Evolutionary conservation across 306 rosid species (phyloP).

Genomic region (Acacia confusa): DNA sequence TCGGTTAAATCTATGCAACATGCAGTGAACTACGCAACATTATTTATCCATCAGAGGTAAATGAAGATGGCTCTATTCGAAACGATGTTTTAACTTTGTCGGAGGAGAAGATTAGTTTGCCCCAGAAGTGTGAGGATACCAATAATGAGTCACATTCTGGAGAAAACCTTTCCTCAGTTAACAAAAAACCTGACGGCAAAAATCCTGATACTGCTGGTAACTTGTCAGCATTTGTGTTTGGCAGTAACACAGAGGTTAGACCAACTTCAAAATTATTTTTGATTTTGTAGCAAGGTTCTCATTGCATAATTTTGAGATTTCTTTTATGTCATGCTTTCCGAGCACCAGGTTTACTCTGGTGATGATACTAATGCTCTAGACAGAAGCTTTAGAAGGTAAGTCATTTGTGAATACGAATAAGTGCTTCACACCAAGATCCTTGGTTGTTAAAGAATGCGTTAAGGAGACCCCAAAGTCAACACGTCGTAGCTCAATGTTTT

Average conservation of each 20-base stretch:
- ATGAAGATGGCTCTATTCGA: conserved; percentile 50
- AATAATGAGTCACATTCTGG: conserved; percentile 36
- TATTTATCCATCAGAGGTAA: conserved; percentile 43
- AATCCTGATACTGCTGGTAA: conserved; percentile 40
- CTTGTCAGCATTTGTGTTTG: conserved; percentile 35
- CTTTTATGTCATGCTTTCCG: conserved; percentile 30
- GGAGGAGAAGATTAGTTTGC: conserved; percentile 39
- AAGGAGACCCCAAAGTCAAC: conserved; percentile 72
- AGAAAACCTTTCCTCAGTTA: conserved; percentile 30
- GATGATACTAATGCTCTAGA: conserved; percentile 40
- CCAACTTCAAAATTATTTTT: conserved; percentile 16
- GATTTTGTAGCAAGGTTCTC: conserved; percentile 12
- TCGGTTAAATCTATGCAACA: conserved; percentile 4
- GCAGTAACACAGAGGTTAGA: conserved; percentile 37
- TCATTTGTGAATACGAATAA: conserved; percentile 44
- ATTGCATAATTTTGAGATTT: conserved; percentile 14
- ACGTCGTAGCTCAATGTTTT: conserved; percentile 75
- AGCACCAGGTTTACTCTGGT: conserved; percentile 47
- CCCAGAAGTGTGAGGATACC: conserved; percentile 42
- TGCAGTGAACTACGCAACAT: conserved; percentile 50
- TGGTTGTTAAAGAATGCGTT: conserved; percentile 47
- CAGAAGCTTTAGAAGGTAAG: conserved; percentile 56
- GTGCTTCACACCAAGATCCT: conserved; percentile 71
- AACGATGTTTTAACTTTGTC: conserved; percentile 34
- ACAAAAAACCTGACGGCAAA: conserved; percentile 37